Base-by-base conservation (phyloP, 306 rosid genomes). In the Pterocarpus macrocarpus region DNA sequence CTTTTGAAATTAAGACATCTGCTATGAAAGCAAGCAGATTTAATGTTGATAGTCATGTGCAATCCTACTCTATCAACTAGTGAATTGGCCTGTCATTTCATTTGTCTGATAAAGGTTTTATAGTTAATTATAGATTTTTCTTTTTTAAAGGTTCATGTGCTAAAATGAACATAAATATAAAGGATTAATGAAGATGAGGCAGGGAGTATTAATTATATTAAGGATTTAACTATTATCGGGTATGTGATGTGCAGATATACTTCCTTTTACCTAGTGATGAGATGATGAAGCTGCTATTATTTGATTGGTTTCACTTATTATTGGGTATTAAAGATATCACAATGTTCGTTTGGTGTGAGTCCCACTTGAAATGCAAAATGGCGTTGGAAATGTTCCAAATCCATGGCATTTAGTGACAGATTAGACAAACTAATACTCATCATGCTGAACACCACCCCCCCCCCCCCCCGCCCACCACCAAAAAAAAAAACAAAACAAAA, bases 231-330 rank as follows among this genome's bases (percentile, higher is more conserved):
- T 2, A 49, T 14, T 13, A 45, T 8, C 50, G 13, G 2, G 10
- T 8, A 9, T 8, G 13, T 7, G 10, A 10, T 45, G 12, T 12
- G 9, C n/a, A 43, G 8, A 10, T 49, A 49, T 49, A 12, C 55
- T 49, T 49, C 15, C 15, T 8, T 49, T 10, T 44, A 44, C 12
- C 50, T 44, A 44, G 50, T 10, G 50, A 44, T 7, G 50, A 44
- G 10, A 44, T 44, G 50, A 44, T 7, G 49, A 7, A 4, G 47
- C 47, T 8, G 13, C 11, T 47, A 47, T 12, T 9, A 35, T 56
- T 41, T 74, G 70, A 57, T 43, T 74, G 76, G 70, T 61, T 67
- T 66, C 81, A 67, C 85, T 22, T 47, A 8, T 57, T 15, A 44
- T 44, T 81, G n/a, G 17, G 52, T 43, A 47, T 75, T 67, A 62